Base-by-base conservation (phyloP, 1,139 yeast species). In the Suhomyces bribrorum region DNA sequence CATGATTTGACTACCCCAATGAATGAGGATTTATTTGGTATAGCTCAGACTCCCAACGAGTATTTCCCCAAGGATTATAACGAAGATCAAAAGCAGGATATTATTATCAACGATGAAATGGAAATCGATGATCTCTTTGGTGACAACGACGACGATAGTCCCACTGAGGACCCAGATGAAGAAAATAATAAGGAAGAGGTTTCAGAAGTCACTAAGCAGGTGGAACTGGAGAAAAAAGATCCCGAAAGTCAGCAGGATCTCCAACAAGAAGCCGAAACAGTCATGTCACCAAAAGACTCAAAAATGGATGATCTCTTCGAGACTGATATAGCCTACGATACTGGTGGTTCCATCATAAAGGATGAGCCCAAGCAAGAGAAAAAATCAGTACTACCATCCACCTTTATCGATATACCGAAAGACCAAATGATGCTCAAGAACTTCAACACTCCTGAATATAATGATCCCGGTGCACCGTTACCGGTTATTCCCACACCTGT, bases 381-480 rank as follows among this genome's bases (percentile, higher is more conserved):
- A 5, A 29, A 32, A 16, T 9, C 12, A 5, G 18, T 16, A 7
- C 8, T 14, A 3, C 48, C 46, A 16, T 46, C 53, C 5, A 47
- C 63, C 7, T 61, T 57, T 42, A 50, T 76, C 38, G 83, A 79
- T 50, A 79, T 80, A 24, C 84, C 85, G 1, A 66, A 73, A 37
- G 79, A 78, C 40, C 79, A 79, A 50, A 78, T 79, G 75, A 47
- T 43, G 40, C 37, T 50, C 25, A 47, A 53, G 22, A 55, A 50
- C 18, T 50, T 58, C 9, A 62, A 71, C 5, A 61, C 69, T 3
- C 84, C 84, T 0, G 64, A 77, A n/a, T 84, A 84, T 50, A 76
- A 71, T 36, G 94, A 85, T 54, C 94, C 94, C 0, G 94, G 94
- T 29, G 92, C 94, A 0, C 94, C 94, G 2, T 64, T 80, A 3